phyloP scores from a whole-genome alignment of 441 rosid species.

The Capsella rubella region DNA sequence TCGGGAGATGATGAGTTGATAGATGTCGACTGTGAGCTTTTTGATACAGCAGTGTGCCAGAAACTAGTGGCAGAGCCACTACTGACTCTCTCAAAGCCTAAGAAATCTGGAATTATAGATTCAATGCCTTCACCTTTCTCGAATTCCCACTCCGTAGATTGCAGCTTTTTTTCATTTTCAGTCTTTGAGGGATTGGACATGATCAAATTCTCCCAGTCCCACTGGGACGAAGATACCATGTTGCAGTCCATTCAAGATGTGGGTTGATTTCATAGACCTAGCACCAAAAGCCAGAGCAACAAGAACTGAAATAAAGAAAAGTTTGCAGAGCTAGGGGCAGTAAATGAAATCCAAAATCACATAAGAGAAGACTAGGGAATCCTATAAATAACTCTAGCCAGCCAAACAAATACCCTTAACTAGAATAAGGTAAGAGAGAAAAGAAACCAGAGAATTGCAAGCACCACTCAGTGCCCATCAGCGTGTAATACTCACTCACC shows the following conservation, averaged over 20 bases:
- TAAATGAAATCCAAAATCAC: slow-evolving; percentile 13
- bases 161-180: slow-evolving; percentile 30
- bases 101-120: slow-evolving; percentile 58
- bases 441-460: neutral
- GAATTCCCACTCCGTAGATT: slow-evolving; percentile 31
- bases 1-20: slow-evolving; percentile 36
- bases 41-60: slow-evolving; percentile 40
- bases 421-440: neutral
- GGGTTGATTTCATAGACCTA: slow-evolving; percentile 37
- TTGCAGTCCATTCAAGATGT: slow-evolving; percentile 49
- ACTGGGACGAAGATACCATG: slow-evolving; percentile 35
- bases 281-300: slow-evolving; percentile 34
- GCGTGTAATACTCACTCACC: neutral
- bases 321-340: neutral
- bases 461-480: neutral
- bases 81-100: slow-evolving; percentile 49
- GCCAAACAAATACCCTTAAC: slow-evolving; percentile 13
- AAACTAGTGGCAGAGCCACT: slow-evolving; percentile 40
- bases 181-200: slow-evolving; percentile 28
- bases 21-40: slow-evolving; percentile 45
- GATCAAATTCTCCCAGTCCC: slow-evolving; percentile 51
- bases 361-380: neutral
- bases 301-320: slow-evolving; percentile 28
- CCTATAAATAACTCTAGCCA: neutral
- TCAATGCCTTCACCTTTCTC: slow-evolving; percentile 44